Base-by-base conservation (phyloP, 2,329 filamentous ascomycete species). In the Elsinoe australis region DNA sequence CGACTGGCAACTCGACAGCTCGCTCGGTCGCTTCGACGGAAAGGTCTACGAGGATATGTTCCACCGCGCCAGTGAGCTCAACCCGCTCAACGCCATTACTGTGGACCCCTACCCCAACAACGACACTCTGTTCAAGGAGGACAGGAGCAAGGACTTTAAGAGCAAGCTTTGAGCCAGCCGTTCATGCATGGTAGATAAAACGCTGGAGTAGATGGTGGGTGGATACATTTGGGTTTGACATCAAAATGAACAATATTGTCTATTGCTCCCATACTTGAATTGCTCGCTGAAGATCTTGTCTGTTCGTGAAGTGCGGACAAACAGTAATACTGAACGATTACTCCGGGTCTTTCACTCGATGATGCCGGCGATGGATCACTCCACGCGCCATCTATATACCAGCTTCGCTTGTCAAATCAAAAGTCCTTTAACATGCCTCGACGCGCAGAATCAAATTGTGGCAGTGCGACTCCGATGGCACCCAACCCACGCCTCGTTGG, bases 11-110 rank as follows among this genome's bases (percentile, higher is more conserved):
- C 73, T 88, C 2, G 83, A 88, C 61, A 82, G 76, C 56, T 79
- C 77, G 50, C 63, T 88, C 31, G 84, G 85, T 1, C 71, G 83
- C 1, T 76, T 75, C 34, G 84, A 88, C 52, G 84, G 85, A 15
- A 80, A 83, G 57, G 84, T 87, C 1, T 88, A 88, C 56, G 81
- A 85, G 62, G 84, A 87, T 57, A 72, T 88, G 70, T 88, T 87
- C 67, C 70, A 80, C 58, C 69, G 84, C 10, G 85, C 84, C 0
- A 81, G 77, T 52, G 75, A 85, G 68, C 65, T 83, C 56, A 88
- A 88, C 59, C 84, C 84, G 1, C 67, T 88, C 35, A 88, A 88
- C 59, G 73, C 78, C 14, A 69, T 86, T 49, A 80, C 80, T 0
- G 78, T 87, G 49, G 82, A 88, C 56, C 82, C 83, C 1, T 84